Evolutionary conservation across 805 yeast species (phyloP).

Genomic region (Ogataea salicorniae): DNA sequence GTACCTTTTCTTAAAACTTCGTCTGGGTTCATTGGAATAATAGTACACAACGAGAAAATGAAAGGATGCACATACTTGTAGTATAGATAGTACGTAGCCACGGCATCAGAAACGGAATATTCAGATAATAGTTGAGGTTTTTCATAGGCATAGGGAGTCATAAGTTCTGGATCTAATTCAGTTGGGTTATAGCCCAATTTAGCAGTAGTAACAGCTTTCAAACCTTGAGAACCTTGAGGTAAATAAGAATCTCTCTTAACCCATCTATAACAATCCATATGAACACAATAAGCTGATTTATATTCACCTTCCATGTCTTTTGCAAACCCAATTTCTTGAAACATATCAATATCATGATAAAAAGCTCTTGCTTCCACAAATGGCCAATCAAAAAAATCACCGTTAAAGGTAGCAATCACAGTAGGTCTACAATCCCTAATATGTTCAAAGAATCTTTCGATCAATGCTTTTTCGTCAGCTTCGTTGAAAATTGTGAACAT

Average conservation of each 20-base stretch:
- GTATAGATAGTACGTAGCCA: conserved; percentile 93
- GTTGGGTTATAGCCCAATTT: conserved; percentile 95
- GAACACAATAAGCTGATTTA: conserved; percentile 86
- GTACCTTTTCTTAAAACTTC: conserved; percentile 96
- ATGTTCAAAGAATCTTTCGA: conserved; percentile 82
- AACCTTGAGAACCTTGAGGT: conserved; percentile 98
- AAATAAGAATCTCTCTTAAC: conserved; percentile 95
- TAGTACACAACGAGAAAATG: conserved; percentile 90
- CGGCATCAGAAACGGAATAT: conserved; percentile 98
- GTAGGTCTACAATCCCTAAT: conserved; percentile 85
- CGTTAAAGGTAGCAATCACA: conserved; percentile 96
- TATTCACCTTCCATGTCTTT: conserved; percentile 87
- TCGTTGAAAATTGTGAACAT: conserved; percentile 86
- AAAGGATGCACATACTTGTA: conserved; percentile 97
- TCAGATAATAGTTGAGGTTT: conserved; percentile 90
- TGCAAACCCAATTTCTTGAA: conserved; percentile 89
- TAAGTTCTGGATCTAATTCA: conserved; percentile 93
- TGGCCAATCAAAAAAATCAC: conserved; percentile 99
- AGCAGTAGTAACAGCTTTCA: conserved; percentile 94
- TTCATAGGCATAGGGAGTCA: conserved; percentile 97
- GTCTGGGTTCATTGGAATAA: conserved; percentile 94
- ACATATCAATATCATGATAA: conserved; percentile 82
- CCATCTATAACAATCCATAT: conserved; percentile 98
- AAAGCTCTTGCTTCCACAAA: conserved; percentile 86
- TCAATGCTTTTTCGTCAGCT: conserved; percentile 68